phyloP scores from a whole-genome alignment of 225 moss, liverwort and hornwort species.

The Antitrichia curtipendula region DNA sequence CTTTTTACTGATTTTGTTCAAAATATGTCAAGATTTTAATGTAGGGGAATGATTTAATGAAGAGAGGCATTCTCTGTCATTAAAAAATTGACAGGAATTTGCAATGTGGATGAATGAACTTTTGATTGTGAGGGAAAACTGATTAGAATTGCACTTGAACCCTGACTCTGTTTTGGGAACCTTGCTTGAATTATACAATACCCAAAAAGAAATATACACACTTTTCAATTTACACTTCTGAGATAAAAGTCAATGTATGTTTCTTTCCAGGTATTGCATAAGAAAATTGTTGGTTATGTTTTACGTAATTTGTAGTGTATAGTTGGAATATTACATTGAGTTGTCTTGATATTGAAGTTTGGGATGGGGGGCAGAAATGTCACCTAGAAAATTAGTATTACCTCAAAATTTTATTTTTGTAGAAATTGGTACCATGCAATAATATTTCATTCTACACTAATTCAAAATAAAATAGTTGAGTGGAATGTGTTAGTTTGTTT shows the following conservation, averaged over 20 bases:
- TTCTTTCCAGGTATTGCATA: no score
- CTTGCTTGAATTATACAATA: no score
- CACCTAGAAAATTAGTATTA: not conserved
- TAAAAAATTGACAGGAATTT: fast-evolving
- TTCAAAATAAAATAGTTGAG: not conserved
- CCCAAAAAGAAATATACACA: no score
- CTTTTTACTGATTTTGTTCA: not conserved
- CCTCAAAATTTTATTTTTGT: not conserved
- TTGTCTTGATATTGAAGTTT: fast-evolving
- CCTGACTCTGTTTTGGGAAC: fast-evolving
- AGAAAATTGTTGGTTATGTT: fast-evolving
- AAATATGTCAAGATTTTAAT: not conserved
- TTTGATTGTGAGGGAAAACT: not conserved
- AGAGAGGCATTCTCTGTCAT: fast-evolving
- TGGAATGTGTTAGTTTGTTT: not conserved
- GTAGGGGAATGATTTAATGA: fast-evolving
- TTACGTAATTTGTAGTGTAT: fast-evolving
- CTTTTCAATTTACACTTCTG: no score
- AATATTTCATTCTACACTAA: fast-evolving
- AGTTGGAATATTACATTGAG: fast-evolving
- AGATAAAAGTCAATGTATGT: no score
- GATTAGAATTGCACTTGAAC: not conserved
- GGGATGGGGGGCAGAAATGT: fast-evolving
- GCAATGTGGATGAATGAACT: not conserved
- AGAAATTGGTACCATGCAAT: not conserved